These are phyloP conservation scores for Cystofilobasidium capitatum DNA, from an alignment of 768 basidiomycete genomes.

Conservation along the genomic window DNA sequence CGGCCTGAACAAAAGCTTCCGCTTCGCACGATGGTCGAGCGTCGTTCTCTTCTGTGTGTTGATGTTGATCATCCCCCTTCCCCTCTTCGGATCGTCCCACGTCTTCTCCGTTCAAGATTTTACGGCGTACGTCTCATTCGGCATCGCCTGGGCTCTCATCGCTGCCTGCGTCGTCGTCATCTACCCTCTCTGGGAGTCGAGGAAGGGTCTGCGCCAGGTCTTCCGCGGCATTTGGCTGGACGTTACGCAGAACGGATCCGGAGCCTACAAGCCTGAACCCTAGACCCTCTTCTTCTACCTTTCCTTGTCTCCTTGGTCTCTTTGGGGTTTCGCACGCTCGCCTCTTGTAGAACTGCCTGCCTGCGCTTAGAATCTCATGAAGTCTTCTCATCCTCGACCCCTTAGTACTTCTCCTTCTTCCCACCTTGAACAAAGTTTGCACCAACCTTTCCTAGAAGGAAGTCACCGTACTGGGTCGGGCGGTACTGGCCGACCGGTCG, in stretches of 20 bases:
- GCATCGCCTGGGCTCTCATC: slow-evolving; percentile 73
- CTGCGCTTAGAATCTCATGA: background rate
- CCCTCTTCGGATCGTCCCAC: slow-evolving; percentile 72
- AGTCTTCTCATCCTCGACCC: background rate
- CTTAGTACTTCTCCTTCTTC: slow-evolving; percentile 19
- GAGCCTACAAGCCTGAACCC: background rate
- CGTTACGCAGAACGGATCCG: slow-evolving; percentile 10
- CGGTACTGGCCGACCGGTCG: slow-evolving; percentile 36
- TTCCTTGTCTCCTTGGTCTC: background rate
- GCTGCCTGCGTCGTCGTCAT: slow-evolving; percentile 67
- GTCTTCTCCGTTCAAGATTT: slow-evolving; percentile 32
- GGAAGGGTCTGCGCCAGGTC: slow-evolving; percentile 56
- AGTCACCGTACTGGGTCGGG: slow-evolving; percentile 66
- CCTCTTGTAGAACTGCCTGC: no score
- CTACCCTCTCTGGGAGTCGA: slow-evolving; percentile 78
- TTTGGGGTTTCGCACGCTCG: no score
- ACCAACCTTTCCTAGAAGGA: slow-evolving; percentile 61
- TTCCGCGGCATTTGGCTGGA: slow-evolving; percentile 46
- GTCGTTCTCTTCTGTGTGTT: slow-evolving; percentile 48
- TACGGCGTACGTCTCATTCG: slow-evolving; percentile 65
- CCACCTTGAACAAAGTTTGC: slow-evolving; percentile 52
- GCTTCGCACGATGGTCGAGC: slow-evolving; percentile 68
- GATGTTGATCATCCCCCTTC: slow-evolving; percentile 57
- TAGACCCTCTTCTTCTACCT: background rate
- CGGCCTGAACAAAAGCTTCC: slow-evolving; percentile 50